Percentiles rank a stretch among this genome's conserved stretches.
These are phyloP conservation scores for Podochytrium sp. DNA, from an alignment of 192 early-diverging fungal species.

Conservation along the genomic window DNA sequence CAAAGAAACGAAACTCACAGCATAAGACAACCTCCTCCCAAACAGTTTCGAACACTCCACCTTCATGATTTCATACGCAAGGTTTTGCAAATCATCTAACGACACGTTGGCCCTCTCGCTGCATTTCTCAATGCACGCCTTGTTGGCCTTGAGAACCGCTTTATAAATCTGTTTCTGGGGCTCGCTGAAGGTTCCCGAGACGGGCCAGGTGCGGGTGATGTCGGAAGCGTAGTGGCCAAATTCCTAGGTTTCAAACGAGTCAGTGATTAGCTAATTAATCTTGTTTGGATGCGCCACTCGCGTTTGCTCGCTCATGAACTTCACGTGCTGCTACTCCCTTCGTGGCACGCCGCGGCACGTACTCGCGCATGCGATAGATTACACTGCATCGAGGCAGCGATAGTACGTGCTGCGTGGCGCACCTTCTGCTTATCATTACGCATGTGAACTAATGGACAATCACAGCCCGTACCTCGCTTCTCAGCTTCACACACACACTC, in stretches of 20 bases:
- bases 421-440: no score
- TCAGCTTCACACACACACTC: no score
- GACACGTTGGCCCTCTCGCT: conserved; percentile 52
- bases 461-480: no score
- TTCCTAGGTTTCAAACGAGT: no score
- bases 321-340: no score
- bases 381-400: no score
- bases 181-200: conserved; percentile 81
- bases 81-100: conserved; percentile 83
- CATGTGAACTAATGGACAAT: no score
- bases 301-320: background rate
- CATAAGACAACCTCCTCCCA: conserved; percentile 51
- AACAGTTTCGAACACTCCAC: conserved; percentile 72
- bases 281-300: background rate
- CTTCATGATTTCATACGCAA: conserved; percentile 69
- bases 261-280: background rate
- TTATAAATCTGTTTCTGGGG: conserved; percentile 84
- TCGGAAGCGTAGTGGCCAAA: conserved; percentile 89
- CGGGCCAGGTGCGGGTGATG: conserved; percentile 92
- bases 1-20: background rate
- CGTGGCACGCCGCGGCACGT: no score
- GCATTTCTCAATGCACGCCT: conserved; percentile 75
- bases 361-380: no score
- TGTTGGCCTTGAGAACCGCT: conserved; percentile 82
- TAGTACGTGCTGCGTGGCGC: no score